Percentiles rank a stretch among this genome's conserved stretches.
These are phyloP conservation scores for Gastrolobium villosum DNA, from an alignment of 306 rosid species.

Conservation along the genomic window DNA sequence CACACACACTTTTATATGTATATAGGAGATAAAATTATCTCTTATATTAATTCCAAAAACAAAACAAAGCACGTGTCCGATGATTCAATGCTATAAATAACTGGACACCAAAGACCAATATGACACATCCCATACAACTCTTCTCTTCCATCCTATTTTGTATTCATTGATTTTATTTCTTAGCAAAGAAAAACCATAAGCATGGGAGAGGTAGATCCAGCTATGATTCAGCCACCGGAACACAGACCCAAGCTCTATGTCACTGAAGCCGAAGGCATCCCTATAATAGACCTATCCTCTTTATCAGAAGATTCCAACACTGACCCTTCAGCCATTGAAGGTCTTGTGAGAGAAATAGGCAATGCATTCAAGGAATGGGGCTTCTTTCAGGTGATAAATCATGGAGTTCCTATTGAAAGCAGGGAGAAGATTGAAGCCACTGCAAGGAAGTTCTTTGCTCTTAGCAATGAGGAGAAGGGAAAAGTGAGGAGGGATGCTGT, in stretches of 20 bases:
- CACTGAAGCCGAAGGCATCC: slow-evolving; percentile 58
- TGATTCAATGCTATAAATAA: neutral
- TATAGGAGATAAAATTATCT: too few relatives aligned
- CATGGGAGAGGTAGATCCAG: slow-evolving; percentile 53
- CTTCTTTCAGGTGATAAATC: slow-evolving; percentile 59
- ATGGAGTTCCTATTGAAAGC: slow-evolving; percentile 52
- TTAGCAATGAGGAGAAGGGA: slow-evolving; percentile 67
- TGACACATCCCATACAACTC: slow-evolving; percentile 9
- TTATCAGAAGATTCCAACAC: neutral
- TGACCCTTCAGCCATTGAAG: slow-evolving; percentile 30
- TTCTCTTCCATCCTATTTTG: neutral
- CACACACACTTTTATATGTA: too few relatives aligned
- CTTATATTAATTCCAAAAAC: too few relatives aligned
- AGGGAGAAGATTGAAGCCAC: slow-evolving; percentile 46
- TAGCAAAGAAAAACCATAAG: neutral
- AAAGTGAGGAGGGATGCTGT: slow-evolving; percentile 55
- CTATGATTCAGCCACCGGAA: slow-evolving; percentile 63
- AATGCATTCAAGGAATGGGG: slow-evolving; percentile 54
- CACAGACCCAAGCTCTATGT: slow-evolving; percentile 59
- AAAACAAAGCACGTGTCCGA: too few relatives aligned
- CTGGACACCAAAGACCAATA: neutral
- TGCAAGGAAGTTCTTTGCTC: slow-evolving; percentile 61
- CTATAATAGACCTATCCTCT: slow-evolving; percentile 53
- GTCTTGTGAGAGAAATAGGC: slow-evolving; percentile 43
- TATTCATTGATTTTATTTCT: neutral